Evolutionary conservation across 2,329 filamentous ascomycete genomes (phyloP).

Genomic region (Calonectria crousiana): DNA sequence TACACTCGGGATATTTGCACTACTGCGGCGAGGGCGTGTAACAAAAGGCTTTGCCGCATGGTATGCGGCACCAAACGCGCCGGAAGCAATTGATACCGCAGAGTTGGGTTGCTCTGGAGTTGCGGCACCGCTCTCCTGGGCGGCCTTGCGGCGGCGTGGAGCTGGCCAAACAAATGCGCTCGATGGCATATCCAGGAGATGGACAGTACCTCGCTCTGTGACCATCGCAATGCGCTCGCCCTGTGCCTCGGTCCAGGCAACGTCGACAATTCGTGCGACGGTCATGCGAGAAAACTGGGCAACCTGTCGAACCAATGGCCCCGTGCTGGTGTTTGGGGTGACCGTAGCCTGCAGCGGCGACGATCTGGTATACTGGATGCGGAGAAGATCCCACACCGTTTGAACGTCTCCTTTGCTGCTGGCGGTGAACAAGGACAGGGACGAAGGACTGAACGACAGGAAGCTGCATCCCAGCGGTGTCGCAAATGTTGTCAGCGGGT

Average conservation of each 20-base stretch:
- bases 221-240: conserved; percentile 89
- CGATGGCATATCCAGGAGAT: conserved; percentile 87
- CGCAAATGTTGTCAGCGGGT: conserved; percentile 78
- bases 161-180: conserved; percentile 91
- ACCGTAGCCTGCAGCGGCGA: conserved; percentile 67
- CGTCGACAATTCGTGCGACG: conserved; percentile 89
- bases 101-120: conserved; percentile 63
- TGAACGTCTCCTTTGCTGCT: conserved; percentile 88
- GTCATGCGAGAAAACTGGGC: conserved; percentile 93
- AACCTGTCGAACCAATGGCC: conserved; percentile 81
- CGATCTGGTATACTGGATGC: conserved; percentile 71
- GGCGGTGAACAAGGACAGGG: conserved; percentile 80
- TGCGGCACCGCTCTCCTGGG: conserved; percentile 59
- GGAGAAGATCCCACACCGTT: conserved; percentile 84
- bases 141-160: conserved; percentile 65
- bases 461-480: conserved; percentile 83
- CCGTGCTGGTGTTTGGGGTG: conserved; percentile 58
- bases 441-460: conserved; percentile 81
- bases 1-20: conserved; percentile 48
- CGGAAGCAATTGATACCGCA: conserved; percentile 78
- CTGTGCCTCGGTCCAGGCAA: conserved; percentile 85
- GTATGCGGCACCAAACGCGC: conserved; percentile 76
- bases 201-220: conserved; percentile 94
- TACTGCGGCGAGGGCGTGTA: conserved; percentile 66
- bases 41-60: conserved; percentile 74